These are phyloP conservation scores for Wickerhamiella occidentalis DNA, from an alignment of 805 yeast species.

Conservation along the genomic window DNA sequence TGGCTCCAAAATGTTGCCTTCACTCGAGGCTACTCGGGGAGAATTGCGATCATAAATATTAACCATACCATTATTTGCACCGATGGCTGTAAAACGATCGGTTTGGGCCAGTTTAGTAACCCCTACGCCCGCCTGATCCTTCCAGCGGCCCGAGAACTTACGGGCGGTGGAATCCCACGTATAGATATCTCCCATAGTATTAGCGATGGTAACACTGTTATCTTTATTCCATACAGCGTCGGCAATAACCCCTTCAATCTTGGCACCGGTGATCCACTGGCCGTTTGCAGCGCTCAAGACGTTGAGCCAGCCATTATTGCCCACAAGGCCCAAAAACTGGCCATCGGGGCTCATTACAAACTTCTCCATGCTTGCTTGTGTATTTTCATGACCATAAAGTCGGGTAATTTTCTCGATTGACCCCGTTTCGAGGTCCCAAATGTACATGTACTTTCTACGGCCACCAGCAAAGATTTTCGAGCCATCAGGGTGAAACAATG, in stretches of 20 bases:
- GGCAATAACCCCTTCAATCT: conserved; percentile 73
- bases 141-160: conserved; percentile 56
- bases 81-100: conserved; percentile 78
- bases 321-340: conserved; percentile 56
- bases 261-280: conserved; percentile 79
- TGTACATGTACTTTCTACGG: conserved; percentile 80
- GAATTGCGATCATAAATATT: conserved; percentile 58
- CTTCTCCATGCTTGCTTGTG: conserved; percentile 77
- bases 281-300: conserved; percentile 63
- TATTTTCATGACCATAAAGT: conserved; percentile 79
- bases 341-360: conserved; percentile 65
- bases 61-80: conserved; percentile 80
- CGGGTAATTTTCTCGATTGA: conserved; percentile 73
- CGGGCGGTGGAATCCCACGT: conserved; percentile 52
- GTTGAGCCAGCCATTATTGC: conserved; percentile 87
- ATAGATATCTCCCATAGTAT: conserved; percentile 78
- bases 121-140: conserved; percentile 75
- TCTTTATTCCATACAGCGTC: conserved; percentile 61
- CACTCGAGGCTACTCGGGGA: conserved; percentile 16
- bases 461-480: conserved; percentile 70
- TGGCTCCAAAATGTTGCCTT: conserved; percentile 36
- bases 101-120: conserved; percentile 67
- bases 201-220: conserved; percentile 44
- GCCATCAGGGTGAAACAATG: conserved; percentile 46
- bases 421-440: conserved; percentile 75